phyloP scores from a whole-genome alignment of 768 basidiomycete genomes.

The Roridomyces roridus region DNA sequence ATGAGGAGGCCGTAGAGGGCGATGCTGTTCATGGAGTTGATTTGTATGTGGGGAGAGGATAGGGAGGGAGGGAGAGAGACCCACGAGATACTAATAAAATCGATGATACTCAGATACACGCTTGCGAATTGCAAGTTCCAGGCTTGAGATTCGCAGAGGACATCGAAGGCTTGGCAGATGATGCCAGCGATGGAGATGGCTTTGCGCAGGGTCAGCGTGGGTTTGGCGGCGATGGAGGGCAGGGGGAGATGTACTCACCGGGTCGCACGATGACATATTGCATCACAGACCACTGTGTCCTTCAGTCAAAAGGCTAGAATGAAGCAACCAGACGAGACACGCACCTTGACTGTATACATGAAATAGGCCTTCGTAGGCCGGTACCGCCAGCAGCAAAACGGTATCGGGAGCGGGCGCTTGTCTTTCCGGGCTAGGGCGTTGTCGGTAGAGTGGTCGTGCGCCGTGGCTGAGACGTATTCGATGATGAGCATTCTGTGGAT shows the following conservation, averaged over 20 bases:
- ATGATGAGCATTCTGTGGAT: slow-evolving; percentile 71
- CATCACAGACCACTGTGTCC: slow-evolving; percentile 76
- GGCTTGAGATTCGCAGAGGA: slow-evolving; percentile 71
- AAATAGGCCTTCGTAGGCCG: slow-evolving; percentile 89
- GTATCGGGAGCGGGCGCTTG: slow-evolving; percentile 77
- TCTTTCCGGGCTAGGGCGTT: slow-evolving; percentile 80
- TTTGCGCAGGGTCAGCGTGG: not conserved
- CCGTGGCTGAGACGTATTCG: slow-evolving; percentile 81
- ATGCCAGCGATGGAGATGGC: slow-evolving; percentile 78
- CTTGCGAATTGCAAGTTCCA: slow-evolving; percentile 67
- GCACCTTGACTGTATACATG: slow-evolving; percentile 85
- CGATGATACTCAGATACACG: slow-evolving; percentile 72
- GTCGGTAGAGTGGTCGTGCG: slow-evolving; percentile 62
- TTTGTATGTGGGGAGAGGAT: too few species aligned
- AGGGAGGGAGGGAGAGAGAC: slow-evolving; percentile 16
- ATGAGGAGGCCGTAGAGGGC: slow-evolving; percentile 87
- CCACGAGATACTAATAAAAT: slow-evolving; percentile 85
- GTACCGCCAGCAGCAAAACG: slow-evolving; percentile 84
- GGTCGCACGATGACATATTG: slow-evolving; percentile 85
- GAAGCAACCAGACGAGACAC: slow-evolving; percentile 8
- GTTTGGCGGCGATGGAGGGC: not conserved
- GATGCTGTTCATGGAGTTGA: too few species aligned
- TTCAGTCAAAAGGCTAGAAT: not conserved
- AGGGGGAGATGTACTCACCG: not conserved
- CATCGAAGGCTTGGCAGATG: slow-evolving; percentile 68